A percentile compares a stretch with the other conserved stretches of the same genome.
These are phyloP conservation scores for Hypsizygus ulmarius DNA, from an alignment of 1,284 basidiomycete species.

Conservation along the genomic window DNA sequence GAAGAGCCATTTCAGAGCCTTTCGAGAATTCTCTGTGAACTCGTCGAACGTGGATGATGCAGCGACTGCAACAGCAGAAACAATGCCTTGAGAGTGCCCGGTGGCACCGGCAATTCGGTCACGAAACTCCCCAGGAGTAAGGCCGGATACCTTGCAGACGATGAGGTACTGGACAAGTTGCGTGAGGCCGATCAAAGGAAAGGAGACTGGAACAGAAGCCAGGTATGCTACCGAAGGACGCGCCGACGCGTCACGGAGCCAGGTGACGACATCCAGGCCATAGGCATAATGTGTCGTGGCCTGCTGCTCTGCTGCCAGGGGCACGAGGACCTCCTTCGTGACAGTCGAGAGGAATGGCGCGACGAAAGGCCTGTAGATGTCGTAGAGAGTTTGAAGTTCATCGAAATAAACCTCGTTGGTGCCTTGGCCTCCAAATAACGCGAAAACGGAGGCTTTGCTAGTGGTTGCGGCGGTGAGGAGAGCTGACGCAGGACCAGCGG, in stretches of 20 bases:
- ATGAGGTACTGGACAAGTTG: slow-evolving; percentile 93
- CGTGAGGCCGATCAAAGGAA: slow-evolving; percentile 94
- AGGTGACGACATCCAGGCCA: slow-evolving; percentile 81
- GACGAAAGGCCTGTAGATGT: slow-evolving; percentile 88
- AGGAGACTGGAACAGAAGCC: slow-evolving; percentile 92
- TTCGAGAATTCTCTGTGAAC: slow-evolving; percentile 74
- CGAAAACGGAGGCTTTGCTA: slow-evolving; percentile 82
- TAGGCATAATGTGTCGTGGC: slow-evolving; percentile 72
- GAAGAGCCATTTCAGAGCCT: slow-evolving; percentile 91
- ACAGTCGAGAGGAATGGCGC: slow-evolving; percentile 65
- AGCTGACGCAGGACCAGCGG: slow-evolving; percentile 66
- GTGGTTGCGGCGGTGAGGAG: slow-evolving; percentile 71
- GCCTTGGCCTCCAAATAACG: slow-evolving; percentile 97
- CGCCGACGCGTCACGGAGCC: slow-evolving; percentile 73
- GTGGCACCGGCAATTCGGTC: slow-evolving; percentile 82
- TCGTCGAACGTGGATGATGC: slow-evolving; percentile 77
- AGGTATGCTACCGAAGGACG: slow-evolving; percentile 87
- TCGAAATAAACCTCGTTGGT: slow-evolving; percentile 98
- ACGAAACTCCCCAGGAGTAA: slow-evolving; percentile 81
- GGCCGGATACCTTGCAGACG: slow-evolving; percentile 69
- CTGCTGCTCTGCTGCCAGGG: slow-evolving; percentile 66
- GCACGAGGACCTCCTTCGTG: slow-evolving; percentile 67
- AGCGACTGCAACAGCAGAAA: slow-evolving; percentile 87
- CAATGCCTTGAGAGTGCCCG: slow-evolving; percentile 95
- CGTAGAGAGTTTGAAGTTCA: slow-evolving; percentile 89